Base-by-base conservation (phyloP, 306 rosid species). In the Prunus armeniaca region DNA sequence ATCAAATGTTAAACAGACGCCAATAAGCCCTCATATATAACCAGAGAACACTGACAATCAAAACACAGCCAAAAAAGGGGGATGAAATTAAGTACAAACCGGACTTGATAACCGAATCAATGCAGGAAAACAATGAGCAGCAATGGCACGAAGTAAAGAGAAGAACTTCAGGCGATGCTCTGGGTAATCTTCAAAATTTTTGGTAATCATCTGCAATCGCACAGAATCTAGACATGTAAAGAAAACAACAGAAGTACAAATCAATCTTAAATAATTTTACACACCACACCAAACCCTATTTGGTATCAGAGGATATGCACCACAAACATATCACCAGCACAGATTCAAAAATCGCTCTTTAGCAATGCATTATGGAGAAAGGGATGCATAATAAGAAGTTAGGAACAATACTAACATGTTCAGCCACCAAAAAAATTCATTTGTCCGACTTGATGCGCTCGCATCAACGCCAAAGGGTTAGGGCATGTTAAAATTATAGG, bases 91-190 rank as follows among this genome's bases (percentile, higher is more conserved):
- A 70, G 73, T 70, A 85, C 73, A 74, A 67, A 96, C 99, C 98
- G 90, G 93, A 85, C 93, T 89, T 55, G 99, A 96, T 64, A 96
- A 79, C 67, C 79, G 88, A 80, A 96, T 90, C 77, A 96, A 82
- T 13, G 99, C 99, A 52, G 96, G 93, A 82, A 96, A 96, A 87
- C 99, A 96, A 80, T 88, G 84, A 3, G 99, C 90, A 15, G 97
- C 98, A 55, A 96, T 96, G 66, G 99, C 98, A 65, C 99, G 93
- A 11, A 96, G 98, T 18, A 96, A 82, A 14, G 99, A 96, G 80
- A 96, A 96, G 83, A 96, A 96, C 88, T 96, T 96, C 41, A 96
- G 97, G 50, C 99, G 91, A 84, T 96, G 98, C 88, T 96, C 98
- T 2, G 98, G 99, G 82, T 96, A 92, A 81, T 96, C 99, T 84